Base-by-base conservation (phyloP, 306 rosid genomes). In the Gleditsia sinensis region DNA sequence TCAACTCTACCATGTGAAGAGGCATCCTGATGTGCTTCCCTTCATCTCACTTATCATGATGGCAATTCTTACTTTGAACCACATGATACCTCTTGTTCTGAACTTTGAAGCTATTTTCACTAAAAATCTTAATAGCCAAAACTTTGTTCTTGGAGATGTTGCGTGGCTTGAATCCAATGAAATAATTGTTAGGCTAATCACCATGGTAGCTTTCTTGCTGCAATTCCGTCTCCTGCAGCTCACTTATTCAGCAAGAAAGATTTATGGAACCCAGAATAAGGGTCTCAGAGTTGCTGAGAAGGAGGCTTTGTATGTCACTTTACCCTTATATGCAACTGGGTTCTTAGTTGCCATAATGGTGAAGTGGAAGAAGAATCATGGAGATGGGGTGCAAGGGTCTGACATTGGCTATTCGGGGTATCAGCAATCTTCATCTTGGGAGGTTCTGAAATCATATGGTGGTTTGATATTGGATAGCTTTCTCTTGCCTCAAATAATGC, bases 401-500 rank as follows among this genome's bases (percentile, higher is more conserved):
- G n/a, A n/a, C n/a, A n/a, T n/a, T n/a, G n/a, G n/a, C n/a, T n/a
- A n/a, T n/a, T 0, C 61, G 16, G 10, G 3, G 13, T 48, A 61
- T 81, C 74, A 20, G 46, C 60, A 46, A 6, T 5, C 19, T 75
- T 62, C 78, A 61, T 59, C 82, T 49, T 76, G 86, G 86, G 80
- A 76, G 64, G 72, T 60, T 74, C 67, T 75, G 6, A 85, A 81
- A 62, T 78, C 85, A 39, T 86, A 75, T n/a, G 78, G 76, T 36
- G 87, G 83, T 32, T 78, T 85, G 74, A 78, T 89, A 4, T 62
- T 79, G 71, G 91, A 86, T 53, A 80, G 87, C 2, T 89, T 89
- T 79, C 85, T 89, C 58, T 68, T 91, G 65, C 95, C 97, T 48
- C 93, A 89, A 60, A 83, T 87, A 11, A 55, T 85, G 23, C 74